phyloP scores from a whole-genome alignment of 768 basidiomycete genomes.

The Tephrocybe sp. region DNA sequence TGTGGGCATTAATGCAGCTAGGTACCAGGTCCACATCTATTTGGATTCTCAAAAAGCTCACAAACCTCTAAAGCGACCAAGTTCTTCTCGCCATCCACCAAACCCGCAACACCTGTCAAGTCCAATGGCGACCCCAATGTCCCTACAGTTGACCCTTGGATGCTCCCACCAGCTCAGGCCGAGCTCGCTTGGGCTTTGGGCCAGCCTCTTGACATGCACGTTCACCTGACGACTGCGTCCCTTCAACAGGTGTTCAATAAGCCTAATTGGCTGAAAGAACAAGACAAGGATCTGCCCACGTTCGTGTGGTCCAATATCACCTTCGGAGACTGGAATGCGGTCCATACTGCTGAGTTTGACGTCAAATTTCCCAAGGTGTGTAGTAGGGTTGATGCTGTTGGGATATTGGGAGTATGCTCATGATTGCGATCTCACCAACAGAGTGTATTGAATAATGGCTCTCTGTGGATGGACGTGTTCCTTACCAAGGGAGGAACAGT shows the following conservation, averaged over 20 bases:
- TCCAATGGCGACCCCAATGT: conserved; percentile 16
- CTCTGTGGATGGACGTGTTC: conserved; percentile 84
- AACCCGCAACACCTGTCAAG: neutral
- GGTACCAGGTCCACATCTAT: conserved; percentile 32
- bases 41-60: neutral
- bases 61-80: conserved; percentile 23
- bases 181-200: conserved; percentile 61
- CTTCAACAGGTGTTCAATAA: conserved; percentile 56
- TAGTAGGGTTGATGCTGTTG: neutral
- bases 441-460: conserved; percentile 77
- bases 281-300: conserved; percentile 55
- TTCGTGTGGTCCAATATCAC: conserved; percentile 79
- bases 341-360: conserved; percentile 52
- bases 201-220: conserved; percentile 65
- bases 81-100: conserved; percentile 18
- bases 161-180: conserved; percentile 55
- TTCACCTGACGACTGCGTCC: conserved; percentile 70
- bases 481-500: conserved; percentile 64
- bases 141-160: conserved; percentile 43
- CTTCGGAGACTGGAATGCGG: conserved; percentile 74
- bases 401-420: conserved; percentile 1
- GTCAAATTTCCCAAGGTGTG: conserved; percentile 68
- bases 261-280: conserved; percentile 44
- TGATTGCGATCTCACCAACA: conserved; percentile 24
- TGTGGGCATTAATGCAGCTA: conserved; percentile 67